Base-by-base conservation (phyloP, 345 rosid species). In the Eucalyptus leucophloia region DNA sequence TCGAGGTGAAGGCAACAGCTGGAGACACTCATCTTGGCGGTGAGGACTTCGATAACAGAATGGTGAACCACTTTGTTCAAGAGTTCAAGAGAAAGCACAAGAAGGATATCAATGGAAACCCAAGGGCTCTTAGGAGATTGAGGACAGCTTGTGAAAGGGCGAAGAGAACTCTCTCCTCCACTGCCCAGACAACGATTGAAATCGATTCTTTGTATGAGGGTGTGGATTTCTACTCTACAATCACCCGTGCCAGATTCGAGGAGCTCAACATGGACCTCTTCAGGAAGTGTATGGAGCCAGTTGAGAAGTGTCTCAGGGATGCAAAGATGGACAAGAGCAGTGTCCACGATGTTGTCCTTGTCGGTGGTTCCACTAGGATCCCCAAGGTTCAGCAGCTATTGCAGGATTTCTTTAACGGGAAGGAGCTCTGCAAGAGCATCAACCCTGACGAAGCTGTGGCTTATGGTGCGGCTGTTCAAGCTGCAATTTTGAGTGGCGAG, bases 381-480 rank as follows among this genome's bases (percentile, higher is more conserved):
- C 97, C 97, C 42, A 95, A 95, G 88, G 97, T 95, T 44, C 97
- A 95, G 45, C 96, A 95, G 45, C 91, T 95, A 28, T 93, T 95
- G 86, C 94, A 92, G 26, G 96, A 95, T 60, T 95, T 95, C 92
- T 95, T 95, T 89, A 95, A 95, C 23, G 97, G 97, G 2, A 95
- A 95, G 92, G 97, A 95, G 90, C 96, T 95, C 12, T 95, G 97
- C 94, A 95, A 95, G 92, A 95, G 95, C 82, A 95, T 95, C 67
- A 96, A 96, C 91, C 98, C 98, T 0, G 98, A 96, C 83, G 98
- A 96, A 91, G 98, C 98, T 7, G 98, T 96, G 45, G 98, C 98
- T 4, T 96, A 96, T 24, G 98, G 98, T 88, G 98, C 98, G 21
- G 98, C 98, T 19, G 98, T 96, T 15, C 98, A 96, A 86, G 98